These are phyloP conservation scores for Chaetomium cochliodes DNA, from an alignment of 495 filamentous ascomycete species.

Conservation along the genomic window DNA sequence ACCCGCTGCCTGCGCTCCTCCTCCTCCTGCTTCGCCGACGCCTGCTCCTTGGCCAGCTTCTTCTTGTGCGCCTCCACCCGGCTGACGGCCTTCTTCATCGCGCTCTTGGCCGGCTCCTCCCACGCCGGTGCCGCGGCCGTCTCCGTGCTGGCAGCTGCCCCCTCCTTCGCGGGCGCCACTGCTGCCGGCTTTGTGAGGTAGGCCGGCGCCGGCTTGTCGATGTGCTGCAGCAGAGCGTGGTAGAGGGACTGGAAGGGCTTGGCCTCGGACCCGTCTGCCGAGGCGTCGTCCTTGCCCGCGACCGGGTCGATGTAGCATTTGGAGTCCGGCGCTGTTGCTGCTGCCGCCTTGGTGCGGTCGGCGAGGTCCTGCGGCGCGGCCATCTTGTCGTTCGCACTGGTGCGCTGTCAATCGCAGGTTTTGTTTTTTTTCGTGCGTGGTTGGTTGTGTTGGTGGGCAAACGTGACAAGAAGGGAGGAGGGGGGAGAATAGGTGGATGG, in stretches of 20 bases:
- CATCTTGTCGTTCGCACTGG: slow-evolving; percentile 31
- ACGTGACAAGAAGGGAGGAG: slow-evolving; percentile 13
- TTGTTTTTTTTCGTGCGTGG: neutral
- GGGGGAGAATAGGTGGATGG: slow-evolving; percentile 1
- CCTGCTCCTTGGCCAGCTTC: slow-evolving; percentile 70
- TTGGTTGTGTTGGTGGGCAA: slow-evolving; percentile 10
- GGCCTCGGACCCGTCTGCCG: slow-evolving; percentile 64
- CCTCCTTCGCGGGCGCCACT: slow-evolving; percentile 55
- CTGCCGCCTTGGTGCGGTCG: slow-evolving; percentile 39
- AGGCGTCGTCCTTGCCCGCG: slow-evolving; percentile 64
- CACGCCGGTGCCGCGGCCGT: slow-evolving; percentile 48
- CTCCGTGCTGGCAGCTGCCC: slow-evolving; percentile 26
- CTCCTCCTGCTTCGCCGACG: slow-evolving; percentile 65
- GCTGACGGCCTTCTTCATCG: slow-evolving; percentile 76
- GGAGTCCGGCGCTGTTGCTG: slow-evolving; percentile 33
- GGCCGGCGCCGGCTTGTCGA: slow-evolving; percentile 54
- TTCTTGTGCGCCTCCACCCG: slow-evolving; percentile 71
- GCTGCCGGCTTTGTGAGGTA: slow-evolving; percentile 70
- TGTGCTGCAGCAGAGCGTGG: slow-evolving; percentile 72
- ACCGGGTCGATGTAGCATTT: slow-evolving; percentile 79
- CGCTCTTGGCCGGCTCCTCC: slow-evolving; percentile 80
- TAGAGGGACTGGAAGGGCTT: slow-evolving; percentile 78
- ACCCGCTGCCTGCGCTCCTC: slow-evolving; percentile 66
- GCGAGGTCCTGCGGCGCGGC: slow-evolving; percentile 42
- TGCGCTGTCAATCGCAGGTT: slow-evolving; percentile 24